Evolutionary conservation across 306 rosid species (phyloP).

Genomic region (Delonix regia): DNA sequence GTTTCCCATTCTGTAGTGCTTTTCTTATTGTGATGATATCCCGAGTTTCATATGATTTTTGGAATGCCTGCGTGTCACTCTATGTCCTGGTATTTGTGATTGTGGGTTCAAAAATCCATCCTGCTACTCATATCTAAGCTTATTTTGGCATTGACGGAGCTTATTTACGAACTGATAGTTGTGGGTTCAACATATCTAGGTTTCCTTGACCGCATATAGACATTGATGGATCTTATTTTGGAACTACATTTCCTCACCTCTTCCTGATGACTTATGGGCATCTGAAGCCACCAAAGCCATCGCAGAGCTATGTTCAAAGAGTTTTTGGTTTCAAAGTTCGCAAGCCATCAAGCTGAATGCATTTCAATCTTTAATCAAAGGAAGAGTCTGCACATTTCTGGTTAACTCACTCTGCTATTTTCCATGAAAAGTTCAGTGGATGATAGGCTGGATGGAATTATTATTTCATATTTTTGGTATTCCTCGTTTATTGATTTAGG

Average conservation of each 20-base stretch:
- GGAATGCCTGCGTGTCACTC: neutral
- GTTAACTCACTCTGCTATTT: conserved; percentile 19
- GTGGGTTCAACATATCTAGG: conserved; percentile 1
- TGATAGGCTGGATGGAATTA: neutral
- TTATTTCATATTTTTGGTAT: neutral
- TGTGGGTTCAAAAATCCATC: too few species aligned
- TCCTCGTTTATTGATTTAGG: conserved; percentile 10
- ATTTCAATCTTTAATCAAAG: conserved; percentile 31
- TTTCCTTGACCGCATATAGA: conserved; percentile 54
- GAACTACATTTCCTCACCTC: conserved; percentile 76
- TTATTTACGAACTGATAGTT: too few species aligned
- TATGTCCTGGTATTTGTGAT: neutral
- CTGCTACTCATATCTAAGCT: too few species aligned
- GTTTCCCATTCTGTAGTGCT: neutral
- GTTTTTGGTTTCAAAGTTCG: conserved; percentile 77
- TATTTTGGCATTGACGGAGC: neutral
- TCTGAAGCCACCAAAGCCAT: conserved; percentile 68
- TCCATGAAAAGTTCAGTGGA: conserved; percentile 27
- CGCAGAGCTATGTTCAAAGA: conserved; percentile 68
- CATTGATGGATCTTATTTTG: conserved; percentile 79
- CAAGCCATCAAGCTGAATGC: conserved; percentile 53
- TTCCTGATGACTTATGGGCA: conserved; percentile 73
- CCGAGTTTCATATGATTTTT: neutral
- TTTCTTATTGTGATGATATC: neutral
- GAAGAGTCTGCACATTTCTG: conserved; percentile 20